phyloP scores from a whole-genome alignment of 169 alveolate genomes.

The Plasmodium relictum region DNA sequence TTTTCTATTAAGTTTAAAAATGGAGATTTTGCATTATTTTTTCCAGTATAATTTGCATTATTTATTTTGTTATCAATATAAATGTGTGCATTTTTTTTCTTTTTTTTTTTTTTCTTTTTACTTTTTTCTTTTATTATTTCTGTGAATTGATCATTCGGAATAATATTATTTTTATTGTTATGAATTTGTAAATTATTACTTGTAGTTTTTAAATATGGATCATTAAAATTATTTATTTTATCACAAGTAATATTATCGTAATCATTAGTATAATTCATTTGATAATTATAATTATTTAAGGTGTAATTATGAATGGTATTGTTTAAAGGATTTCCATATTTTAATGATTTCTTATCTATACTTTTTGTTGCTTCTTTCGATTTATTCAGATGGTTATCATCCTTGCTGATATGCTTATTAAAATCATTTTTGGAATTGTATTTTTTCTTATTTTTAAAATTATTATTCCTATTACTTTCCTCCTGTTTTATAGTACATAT shows the following conservation, averaged over 20 bases:
- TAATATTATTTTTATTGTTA: conserved; percentile 5
- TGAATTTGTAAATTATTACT: conserved; percentile 19
- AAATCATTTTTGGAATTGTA: not conserved
- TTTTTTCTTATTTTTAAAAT: not conserved
- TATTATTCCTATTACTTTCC: not conserved
- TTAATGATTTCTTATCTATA: not conserved
- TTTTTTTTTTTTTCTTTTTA: conserved; percentile 17
- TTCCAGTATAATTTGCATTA: conserved; percentile 19
- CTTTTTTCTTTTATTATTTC: conserved; percentile 4
- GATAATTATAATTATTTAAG: conserved; percentile 20
- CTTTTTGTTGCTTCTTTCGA: not conserved
- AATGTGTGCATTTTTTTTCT: conserved; percentile 20
- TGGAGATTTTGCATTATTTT: conserved; percentile 13
- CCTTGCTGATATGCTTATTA: not conserved
- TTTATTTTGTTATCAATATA: conserved; percentile 4
- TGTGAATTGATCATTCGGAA: conserved; percentile 9
- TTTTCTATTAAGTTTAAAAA: conserved; percentile 37
- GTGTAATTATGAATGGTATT: not conserved
- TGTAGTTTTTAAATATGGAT: not conserved
- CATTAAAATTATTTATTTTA: conserved; percentile 8
- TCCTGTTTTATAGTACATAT: not conserved
- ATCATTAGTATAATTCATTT: conserved; percentile 5
- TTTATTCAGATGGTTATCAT: not conserved
- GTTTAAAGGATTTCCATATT: conserved; percentile 2
- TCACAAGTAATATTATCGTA: not conserved